A percentile compares a stretch with the other conserved stretches of the same genome.
Conservation (phyloP, 441 rosid species). For the Bocquillonia castaneifolia region DNA sequence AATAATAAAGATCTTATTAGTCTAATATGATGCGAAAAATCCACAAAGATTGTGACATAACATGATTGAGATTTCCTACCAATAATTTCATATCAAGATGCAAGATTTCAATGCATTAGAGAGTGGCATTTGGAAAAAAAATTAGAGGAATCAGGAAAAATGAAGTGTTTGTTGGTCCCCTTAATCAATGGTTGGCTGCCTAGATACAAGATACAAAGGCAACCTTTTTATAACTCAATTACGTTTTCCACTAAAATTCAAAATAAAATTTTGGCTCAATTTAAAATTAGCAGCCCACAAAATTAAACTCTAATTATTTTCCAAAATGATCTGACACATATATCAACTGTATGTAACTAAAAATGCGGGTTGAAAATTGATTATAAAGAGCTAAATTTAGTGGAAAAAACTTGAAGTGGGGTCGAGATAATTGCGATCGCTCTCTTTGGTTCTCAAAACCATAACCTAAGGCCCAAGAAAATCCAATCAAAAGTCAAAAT, state of each 20-base stretch:
- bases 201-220: not conserved
- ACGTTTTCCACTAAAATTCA: not conserved
- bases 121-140: not conserved
- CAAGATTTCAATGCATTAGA: not conserved
- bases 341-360: too few species aligned
- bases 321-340: too few species aligned
- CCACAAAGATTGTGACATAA: too few species aligned
- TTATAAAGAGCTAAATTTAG: not conserved
- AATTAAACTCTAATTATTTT: too few species aligned
- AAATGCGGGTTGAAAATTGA: too few species aligned
- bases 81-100: not conserved
- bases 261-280: not conserved
- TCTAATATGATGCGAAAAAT: too few species aligned
- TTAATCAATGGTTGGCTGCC: constrained; percentile 6
- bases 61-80: too few species aligned
- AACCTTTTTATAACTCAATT: not conserved
- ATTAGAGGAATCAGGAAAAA: not conserved
- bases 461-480: not conserved
- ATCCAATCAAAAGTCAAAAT: constrained; percentile 22
- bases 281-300: not conserved
- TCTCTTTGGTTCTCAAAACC: not conserved
- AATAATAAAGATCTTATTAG: too few species aligned
- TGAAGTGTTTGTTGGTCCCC: not conserved
- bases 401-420: not conserved
- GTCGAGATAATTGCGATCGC: not conserved